Evolutionary conservation across 176 grass and related monocot species (phyloP).

Genomic region (Rhynchospora tenuis): DNA sequence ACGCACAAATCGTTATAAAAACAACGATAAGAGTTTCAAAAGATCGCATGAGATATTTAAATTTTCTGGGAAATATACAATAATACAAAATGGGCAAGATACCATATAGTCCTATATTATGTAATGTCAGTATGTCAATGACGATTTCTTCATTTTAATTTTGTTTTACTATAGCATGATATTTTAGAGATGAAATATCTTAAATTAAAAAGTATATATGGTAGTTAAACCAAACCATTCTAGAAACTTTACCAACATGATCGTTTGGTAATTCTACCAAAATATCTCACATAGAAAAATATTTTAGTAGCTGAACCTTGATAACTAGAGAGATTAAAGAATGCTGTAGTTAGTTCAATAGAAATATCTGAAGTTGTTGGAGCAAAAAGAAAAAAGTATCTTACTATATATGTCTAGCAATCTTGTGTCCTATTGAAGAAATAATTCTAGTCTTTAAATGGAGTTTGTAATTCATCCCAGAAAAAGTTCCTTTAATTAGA

Average conservation of each 20-base stretch:
- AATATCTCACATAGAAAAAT: slow-evolving; percentile 19
- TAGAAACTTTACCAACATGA: not conserved
- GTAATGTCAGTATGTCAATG: not conserved
- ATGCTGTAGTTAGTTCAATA: not conserved
- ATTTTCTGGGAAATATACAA: not conserved
- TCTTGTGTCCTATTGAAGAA: not conserved
- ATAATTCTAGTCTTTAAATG: not conserved
- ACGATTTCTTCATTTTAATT: too few relatives aligned
- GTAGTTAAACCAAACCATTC: slow-evolving; percentile 23
- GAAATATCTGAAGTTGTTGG: slow-evolving; percentile 22
- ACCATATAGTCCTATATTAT: not conserved
- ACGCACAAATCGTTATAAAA: not conserved
- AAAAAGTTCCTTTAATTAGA: not conserved
- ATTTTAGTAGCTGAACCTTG: slow-evolving; percentile 6
- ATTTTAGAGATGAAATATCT: not conserved
- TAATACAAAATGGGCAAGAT: not conserved
- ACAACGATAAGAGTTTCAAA: not conserved
- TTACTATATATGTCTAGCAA: not conserved
- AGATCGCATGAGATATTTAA: not conserved
- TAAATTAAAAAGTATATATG: slow-evolving; percentile 10
- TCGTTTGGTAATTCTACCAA: slow-evolving; percentile 6
- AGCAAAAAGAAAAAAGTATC: not conserved
- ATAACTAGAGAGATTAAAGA: slow-evolving; percentile 26
- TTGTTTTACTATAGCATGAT: not conserved
- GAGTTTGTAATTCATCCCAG: not conserved